Conservation (phyloP, 2,329 filamentous ascomycete genomes). For the Alternaria ethzedia region DNA sequence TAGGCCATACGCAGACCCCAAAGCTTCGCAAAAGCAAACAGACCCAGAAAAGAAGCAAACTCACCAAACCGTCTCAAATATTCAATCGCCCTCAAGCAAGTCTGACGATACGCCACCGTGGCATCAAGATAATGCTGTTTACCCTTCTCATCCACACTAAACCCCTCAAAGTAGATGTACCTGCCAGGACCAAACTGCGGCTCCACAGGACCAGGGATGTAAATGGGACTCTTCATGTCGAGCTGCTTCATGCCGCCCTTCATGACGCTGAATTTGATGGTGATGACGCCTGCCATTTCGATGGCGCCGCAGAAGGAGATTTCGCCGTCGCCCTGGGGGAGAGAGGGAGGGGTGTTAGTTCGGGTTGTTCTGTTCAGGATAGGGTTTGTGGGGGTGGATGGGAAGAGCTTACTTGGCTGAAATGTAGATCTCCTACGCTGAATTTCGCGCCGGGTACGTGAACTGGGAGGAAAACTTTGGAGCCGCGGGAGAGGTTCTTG, state of each 20-base stretch:
- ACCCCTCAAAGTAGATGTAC: slow-evolving; percentile 87
- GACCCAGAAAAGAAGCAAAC: slow-evolving; percentile 4
- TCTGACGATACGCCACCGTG: slow-evolving; percentile 85
- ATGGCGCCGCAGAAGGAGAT: slow-evolving; percentile 81
- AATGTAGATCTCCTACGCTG: slow-evolving; percentile 86
- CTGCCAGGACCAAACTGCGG: slow-evolving; percentile 84
- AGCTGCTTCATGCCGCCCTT: slow-evolving; percentile 78
- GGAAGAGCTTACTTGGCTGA: slow-evolving; percentile 63
- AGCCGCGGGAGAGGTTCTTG: slow-evolving; percentile 81
- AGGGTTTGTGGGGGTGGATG: neutral
- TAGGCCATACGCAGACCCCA: too few relatives aligned
- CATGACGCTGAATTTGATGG: slow-evolving; percentile 86
- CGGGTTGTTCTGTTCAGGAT: neutral
- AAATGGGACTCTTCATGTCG: slow-evolving; percentile 82
- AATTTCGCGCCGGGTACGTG: slow-evolving; percentile 89
- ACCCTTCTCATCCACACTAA: slow-evolving; percentile 84
- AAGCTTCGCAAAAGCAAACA: neutral
- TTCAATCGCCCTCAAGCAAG: slow-evolving; percentile 77
- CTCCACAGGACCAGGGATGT: slow-evolving; percentile 84
- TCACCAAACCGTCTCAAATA: slow-evolving; percentile 76
- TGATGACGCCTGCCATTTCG: slow-evolving; percentile 92
- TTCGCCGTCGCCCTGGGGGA: slow-evolving; percentile 75
- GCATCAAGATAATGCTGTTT: slow-evolving; percentile 91
- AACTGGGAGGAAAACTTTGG: slow-evolving; percentile 85
- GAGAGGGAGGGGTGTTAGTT: neutral